Evolutionary conservation across 345 rosid genomes (phyloP).

Genomic region (Brassica nigra): DNA sequence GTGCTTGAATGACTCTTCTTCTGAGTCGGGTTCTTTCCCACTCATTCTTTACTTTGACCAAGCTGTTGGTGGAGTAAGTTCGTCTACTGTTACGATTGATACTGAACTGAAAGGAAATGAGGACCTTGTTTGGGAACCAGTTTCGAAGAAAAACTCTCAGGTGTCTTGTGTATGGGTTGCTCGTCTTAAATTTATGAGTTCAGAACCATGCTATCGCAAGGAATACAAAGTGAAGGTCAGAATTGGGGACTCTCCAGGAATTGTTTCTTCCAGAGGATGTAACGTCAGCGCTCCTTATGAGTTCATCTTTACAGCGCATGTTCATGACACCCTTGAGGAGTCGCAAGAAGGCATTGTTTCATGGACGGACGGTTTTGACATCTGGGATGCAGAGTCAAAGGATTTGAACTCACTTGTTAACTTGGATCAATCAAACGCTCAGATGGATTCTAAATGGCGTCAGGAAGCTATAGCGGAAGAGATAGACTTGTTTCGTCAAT

Average conservation of each 20-base stretch:
- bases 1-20: conserved; percentile 37
- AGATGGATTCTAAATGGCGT: conserved; percentile 59
- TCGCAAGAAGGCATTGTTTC: conserved; percentile 43
- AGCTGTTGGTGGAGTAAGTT: conserved; percentile 71
- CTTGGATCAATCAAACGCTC: conserved; percentile 40
- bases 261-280: conserved; percentile 63
- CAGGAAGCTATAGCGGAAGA: conserved; percentile 53
- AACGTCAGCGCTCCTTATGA: conserved; percentile 45
- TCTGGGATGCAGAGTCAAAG: conserved; percentile 41
- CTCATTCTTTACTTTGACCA: conserved; percentile 76
- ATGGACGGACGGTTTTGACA: conserved; percentile 64
- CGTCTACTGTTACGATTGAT: conserved; percentile 55
- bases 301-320: conserved; percentile 52
- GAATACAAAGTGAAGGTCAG: conserved; percentile 53
- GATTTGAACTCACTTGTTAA: conserved; percentile 42
- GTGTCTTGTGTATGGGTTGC: conserved; percentile 70
- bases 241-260: conserved; percentile 66
- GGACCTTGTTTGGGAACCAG: conserved; percentile 68
- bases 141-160: conserved; percentile 44
- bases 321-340: conserved; percentile 38
- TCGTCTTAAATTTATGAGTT: conserved; percentile 43
- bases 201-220: conserved; percentile 36
- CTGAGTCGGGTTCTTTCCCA: conserved; percentile 57
- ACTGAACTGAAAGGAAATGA: conserved; percentile 41
- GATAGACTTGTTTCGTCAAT: conserved; percentile 57